These are phyloP conservation scores for Epichloe bromicola DNA, from an alignment of 2,329 filamentous ascomycete genomes.

Conservation along the genomic window DNA sequence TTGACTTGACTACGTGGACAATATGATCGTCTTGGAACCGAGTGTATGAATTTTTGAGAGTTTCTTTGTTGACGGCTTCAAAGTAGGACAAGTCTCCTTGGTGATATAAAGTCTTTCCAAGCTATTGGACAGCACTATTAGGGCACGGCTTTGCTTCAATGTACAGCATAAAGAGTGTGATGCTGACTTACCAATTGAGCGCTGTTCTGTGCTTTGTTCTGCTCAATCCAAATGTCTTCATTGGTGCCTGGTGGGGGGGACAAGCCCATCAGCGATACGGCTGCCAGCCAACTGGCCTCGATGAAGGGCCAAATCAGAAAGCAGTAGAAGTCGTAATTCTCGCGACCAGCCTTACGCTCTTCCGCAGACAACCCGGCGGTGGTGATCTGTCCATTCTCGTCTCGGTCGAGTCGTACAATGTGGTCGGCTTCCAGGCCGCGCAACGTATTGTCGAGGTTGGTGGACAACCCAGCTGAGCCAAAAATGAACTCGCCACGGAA, in stretches of 20 bases:
- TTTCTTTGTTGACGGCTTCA: conserved; percentile 97
- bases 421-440: conserved; percentile 63
- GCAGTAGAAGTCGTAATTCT: conserved; percentile 98
- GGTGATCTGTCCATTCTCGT: conserved; percentile 41
- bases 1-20: conserved; percentile 57
- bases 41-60: conserved; percentile 81
- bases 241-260: conserved; percentile 51
- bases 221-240: conserved; percentile 66
- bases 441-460: conserved; percentile 73
- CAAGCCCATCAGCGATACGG: conserved; percentile 76
- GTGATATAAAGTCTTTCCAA: conserved; percentile 94
- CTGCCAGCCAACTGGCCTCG: conserved; percentile 84
- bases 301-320: conserved; percentile 98
- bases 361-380: conserved; percentile 61
- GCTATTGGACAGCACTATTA: conserved; percentile 28
- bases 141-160: not conserved
- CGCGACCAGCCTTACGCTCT: conserved; percentile 67
- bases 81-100: conserved; percentile 96
- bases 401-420: conserved; percentile 56
- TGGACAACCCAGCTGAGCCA: conserved; percentile 66
- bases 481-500: conserved; percentile 98
- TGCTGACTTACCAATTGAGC: conserved; percentile 55
- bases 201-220: conserved; percentile 64
- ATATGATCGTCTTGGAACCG: conserved; percentile 88
- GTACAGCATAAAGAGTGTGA: not conserved